Conservation (phyloP, 768 basidiomycete genomes). For the Suillus ampliporus region DNA sequence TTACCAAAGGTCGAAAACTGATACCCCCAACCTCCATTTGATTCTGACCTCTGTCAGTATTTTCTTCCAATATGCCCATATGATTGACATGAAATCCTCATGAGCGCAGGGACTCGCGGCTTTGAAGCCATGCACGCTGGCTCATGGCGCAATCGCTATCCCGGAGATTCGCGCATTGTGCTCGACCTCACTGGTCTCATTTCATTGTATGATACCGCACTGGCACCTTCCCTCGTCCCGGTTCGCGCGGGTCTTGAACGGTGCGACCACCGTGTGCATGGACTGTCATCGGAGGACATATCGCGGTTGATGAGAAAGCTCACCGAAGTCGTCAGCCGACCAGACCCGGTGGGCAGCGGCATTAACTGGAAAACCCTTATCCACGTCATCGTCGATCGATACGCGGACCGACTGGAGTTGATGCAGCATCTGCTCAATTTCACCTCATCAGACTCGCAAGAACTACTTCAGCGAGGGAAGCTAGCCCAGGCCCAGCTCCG, state of each 20-base stretch:
- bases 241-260: conserved; percentile 23
- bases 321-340: conserved; percentile 6
- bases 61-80: background rate
- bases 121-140: conserved; percentile 25
- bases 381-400: conserved; percentile 46
- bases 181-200: conserved; percentile 28
- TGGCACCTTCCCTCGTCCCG: conserved; percentile 24
- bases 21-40: background rate
- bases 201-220: conserved; percentile 33
- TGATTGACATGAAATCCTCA: background rate
- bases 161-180: conserved; percentile 32
- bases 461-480: conserved; percentile 14
- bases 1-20: background rate
- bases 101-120: background rate
- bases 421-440: conserved; percentile 42
- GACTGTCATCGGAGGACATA: conserved; percentile 20
- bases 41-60: background rate
- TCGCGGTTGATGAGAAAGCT: conserved; percentile 14
- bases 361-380: conserved; percentile 50
- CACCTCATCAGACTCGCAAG: conserved; percentile 17
- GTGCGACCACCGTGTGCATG: conserved; percentile 25
- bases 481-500: conserved; percentile 25
- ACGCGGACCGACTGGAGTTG: conserved; percentile 47
- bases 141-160: conserved; percentile 30
- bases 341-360: conserved; percentile 27